phyloP scores from a whole-genome alignment of 768 basidiomycete genomes.

The Rubroboletus pulcherrimus region DNA sequence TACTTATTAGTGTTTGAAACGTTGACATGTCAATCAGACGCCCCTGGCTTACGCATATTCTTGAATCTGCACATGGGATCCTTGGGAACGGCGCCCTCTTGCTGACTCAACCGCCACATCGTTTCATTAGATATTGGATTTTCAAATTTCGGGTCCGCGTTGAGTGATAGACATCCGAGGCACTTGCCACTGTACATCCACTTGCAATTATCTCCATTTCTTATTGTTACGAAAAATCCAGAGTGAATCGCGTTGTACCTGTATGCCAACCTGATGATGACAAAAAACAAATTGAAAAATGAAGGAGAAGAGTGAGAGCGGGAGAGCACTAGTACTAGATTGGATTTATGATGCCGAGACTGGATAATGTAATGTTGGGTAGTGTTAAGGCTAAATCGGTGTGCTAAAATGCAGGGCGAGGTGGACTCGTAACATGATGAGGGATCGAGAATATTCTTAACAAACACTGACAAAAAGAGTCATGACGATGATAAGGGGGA shows the following conservation, averaged over 20 bases:
- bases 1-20: too few species aligned
- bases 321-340: constrained; percentile 23
- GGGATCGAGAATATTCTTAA: constrained; percentile 14
- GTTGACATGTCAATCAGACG: too few species aligned
- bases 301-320: neutral
- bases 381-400: constrained; percentile 7
- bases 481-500: neutral
- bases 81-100: too few species aligned
- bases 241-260: constrained; percentile 10
- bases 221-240: constrained; percentile 11
- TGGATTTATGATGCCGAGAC: constrained; percentile 24
- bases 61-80: too few species aligned
- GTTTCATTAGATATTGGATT: neutral
- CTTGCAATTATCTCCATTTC: constrained; percentile 8
- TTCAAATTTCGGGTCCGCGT: neutral
- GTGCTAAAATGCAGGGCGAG: constrained; percentile 19
- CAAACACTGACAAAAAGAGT: constrained; percentile 6
- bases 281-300: neutral
- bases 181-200: neutral
- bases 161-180: too few species aligned
- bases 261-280: constrained; percentile 17
- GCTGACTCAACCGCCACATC: too few species aligned
- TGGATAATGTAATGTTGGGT: constrained; percentile 24
- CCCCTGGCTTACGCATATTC: too few species aligned
- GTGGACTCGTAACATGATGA: constrained; percentile 6